phyloP scores from a whole-genome alignment of 1,284 basidiomycete genomes.

The Apiotrichum gracile region DNA sequence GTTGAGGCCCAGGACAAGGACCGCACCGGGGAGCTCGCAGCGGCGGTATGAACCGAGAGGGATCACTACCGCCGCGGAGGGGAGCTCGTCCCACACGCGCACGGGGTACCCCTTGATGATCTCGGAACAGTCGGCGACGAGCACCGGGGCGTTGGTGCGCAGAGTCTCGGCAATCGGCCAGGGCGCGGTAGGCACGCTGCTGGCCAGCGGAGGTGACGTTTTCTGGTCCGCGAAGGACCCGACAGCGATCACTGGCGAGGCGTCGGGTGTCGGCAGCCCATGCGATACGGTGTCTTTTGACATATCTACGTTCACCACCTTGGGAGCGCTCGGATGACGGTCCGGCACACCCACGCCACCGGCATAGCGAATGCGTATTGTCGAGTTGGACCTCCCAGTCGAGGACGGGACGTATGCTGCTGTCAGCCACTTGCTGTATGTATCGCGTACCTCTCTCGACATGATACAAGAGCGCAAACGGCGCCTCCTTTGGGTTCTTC shows the following conservation, averaged over 20 bases:
- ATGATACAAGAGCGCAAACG: constrained; percentile 38
- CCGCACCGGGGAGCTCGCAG: constrained; percentile 28
- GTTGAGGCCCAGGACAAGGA: constrained; percentile 47
- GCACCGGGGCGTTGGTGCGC: constrained; percentile 20
- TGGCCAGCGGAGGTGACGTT: no score
- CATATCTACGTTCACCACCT: background rate
- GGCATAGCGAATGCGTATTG: constrained; percentile 10
- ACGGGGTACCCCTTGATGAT: constrained; percentile 37
- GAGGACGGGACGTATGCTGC: no score
- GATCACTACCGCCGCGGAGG: constrained; percentile 44
- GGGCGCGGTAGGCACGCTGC: no score
- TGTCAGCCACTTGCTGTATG: no score
- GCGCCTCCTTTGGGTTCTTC: constrained; percentile 3
- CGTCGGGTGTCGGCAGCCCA: no score
- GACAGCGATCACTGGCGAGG: no score
- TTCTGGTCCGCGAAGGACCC: no score
- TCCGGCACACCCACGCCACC: constrained; percentile 40
- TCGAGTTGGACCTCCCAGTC: no score
- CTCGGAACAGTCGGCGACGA: constrained; percentile 38
- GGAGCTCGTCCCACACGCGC: constrained; percentile 43
- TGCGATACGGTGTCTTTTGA: no score
- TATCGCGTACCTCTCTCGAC: constrained; percentile 22
- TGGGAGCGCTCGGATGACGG: constrained; percentile 29
- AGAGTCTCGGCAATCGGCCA: no score
- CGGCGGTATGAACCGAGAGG: constrained; percentile 42